Percentiles rank a stretch among this genome's conserved stretches.
Evolutionary conservation across 1,284 basidiomycete genomes (phyloP).

Genomic region (Moniliophthora roreri): DNA sequence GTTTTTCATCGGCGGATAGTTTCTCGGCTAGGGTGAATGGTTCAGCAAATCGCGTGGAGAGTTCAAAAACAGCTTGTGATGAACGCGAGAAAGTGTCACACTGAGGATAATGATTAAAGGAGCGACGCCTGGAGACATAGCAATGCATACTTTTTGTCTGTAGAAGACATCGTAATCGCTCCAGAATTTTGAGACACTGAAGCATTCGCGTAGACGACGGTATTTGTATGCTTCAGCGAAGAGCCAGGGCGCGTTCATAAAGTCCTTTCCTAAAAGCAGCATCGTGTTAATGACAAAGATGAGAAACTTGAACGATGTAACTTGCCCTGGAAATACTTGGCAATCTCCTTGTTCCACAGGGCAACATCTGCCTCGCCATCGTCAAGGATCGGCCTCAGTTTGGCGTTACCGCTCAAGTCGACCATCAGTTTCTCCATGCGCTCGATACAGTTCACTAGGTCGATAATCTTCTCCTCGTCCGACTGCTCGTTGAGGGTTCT

Average conservation of each 20-base stretch:
- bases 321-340: conserved; percentile 87
- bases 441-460: conserved; percentile 86
- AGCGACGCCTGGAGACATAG: not conserved
- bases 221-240: conserved; percentile 99
- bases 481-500: conserved; percentile 88
- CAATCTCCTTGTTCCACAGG: conserved; percentile 96
- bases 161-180: conserved; percentile 89
- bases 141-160: conserved; percentile 70
- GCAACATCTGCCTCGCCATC: conserved; percentile 94
- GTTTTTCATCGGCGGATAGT: conserved; percentile 55
- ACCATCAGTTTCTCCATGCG: conserved; percentile 84
- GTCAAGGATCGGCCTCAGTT: conserved; percentile 85
- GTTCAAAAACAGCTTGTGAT: conserved; percentile 89
- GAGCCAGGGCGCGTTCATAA: conserved; percentile 95
- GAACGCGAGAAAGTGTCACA: conserved; percentile 98
- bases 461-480: conserved; percentile 83
- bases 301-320: conserved; percentile 6
- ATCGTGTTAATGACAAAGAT: not conserved
- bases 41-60: conserved; percentile 90
- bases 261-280: conserved; percentile 73
- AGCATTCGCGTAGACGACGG: conserved; percentile 93
- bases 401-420: conserved; percentile 78
- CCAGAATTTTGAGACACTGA: conserved; percentile 93
- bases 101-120: conserved; percentile 33
- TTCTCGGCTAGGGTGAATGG: conserved; percentile 70